These are phyloP conservation scores for Kewa caespitosa DNA, from an alignment of 179 eudicot genomes.

Conservation along the genomic window DNA sequence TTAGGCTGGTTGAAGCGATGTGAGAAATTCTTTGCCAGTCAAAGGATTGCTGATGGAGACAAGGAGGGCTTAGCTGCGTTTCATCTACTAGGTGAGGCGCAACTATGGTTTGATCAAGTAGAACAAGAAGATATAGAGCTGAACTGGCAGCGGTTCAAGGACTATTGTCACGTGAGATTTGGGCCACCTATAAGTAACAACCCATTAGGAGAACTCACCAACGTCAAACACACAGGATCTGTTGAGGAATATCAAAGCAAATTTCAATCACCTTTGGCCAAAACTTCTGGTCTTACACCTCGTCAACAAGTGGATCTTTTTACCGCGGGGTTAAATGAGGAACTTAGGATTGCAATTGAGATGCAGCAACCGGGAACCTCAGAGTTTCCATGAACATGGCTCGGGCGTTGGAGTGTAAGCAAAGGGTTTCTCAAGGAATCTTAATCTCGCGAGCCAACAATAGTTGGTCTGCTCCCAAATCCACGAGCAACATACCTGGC, in stretches of 20 bases:
- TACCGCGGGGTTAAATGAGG: neutral
- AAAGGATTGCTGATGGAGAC: neutral
- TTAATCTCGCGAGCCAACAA: neutral
- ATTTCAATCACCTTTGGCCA: neutral
- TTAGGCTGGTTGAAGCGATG: neutral
- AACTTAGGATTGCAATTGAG: neutral
- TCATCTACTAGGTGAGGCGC: neutral
- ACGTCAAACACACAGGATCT: neutral
- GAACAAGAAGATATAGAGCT: neutral
- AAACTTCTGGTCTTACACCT: neutral
- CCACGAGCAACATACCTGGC: neutral
- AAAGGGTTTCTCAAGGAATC: neutral
- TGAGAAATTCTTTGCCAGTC: neutral
- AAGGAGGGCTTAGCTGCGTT: neutral
- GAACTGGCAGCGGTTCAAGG: neutral
- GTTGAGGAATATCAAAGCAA: neutral
- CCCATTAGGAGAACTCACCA: neutral
- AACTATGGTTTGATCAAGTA: slow-evolving; percentile 3
- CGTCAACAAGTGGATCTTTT: neutral
- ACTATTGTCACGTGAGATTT: neutral
- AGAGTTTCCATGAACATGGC: neutral
- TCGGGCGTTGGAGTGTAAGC: neutral
- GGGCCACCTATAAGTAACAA: neutral
- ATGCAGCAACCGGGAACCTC: neutral
- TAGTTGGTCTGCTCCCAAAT: neutral